A percentile compares a stretch with the other conserved stretches of the same genome.
Evolutionary conservation across 495 filamentous ascomycete species (phyloP).

Genomic region (Neurospora pannonica): DNA sequence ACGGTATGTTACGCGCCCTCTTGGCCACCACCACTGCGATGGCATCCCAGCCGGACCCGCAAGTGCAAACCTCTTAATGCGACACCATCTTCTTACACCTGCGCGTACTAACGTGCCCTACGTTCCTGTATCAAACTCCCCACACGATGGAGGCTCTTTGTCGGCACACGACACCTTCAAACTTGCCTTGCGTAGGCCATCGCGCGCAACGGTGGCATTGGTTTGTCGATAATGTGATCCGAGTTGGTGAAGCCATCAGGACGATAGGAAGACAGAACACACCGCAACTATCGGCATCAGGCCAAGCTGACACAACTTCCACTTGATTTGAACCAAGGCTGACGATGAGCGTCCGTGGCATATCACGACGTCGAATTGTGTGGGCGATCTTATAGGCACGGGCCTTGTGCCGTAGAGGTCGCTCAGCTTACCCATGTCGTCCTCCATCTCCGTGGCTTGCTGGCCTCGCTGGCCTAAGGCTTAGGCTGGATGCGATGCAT

Average conservation of each 20-base stretch:
- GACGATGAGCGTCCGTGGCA: neutral
- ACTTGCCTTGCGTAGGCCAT: neutral
- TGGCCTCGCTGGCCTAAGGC: neutral
- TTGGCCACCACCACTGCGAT: neutral
- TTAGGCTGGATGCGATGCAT: neutral
- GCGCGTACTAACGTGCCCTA: neutral
- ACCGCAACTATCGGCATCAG: neutral
- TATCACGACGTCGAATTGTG: neutral
- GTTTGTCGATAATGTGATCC: neutral
- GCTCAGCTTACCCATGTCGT: neutral
- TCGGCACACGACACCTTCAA: neutral
- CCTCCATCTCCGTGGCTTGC: neutral
- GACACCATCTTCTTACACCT: neutral
- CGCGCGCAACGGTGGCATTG: neutral
- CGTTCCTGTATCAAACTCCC: neutral
- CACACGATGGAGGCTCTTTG: neutral
- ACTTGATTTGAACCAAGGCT: neutral
- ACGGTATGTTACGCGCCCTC: neutral
- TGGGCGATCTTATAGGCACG: neutral
- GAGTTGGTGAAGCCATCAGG: neutral
- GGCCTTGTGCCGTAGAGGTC: neutral
- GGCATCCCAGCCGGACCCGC: neutral
- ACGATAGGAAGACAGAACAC: neutral
- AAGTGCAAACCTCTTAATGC: neutral
- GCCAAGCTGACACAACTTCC: neutral